Base-by-base conservation (phyloP, 176 grass and related monocot genomes). In the Carex myosuroides region DNA sequence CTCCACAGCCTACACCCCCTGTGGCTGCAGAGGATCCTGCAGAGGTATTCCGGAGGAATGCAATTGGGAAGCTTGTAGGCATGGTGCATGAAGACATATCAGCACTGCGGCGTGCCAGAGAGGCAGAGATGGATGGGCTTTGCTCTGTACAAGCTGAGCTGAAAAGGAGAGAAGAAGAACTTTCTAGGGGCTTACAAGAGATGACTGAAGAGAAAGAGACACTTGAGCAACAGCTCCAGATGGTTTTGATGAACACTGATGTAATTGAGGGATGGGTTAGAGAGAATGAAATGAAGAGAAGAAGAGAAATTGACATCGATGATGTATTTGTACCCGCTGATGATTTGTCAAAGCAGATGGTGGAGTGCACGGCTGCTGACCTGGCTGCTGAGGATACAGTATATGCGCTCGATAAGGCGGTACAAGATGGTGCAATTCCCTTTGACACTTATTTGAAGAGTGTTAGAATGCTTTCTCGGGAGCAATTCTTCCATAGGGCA, bases 401-500 rank as follows among this genome's bases (percentile, higher is more conserved):
- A 61, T 92, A 97, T 8, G 86, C 91, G 0, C 90, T 97, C 0
- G 94, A 97, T 85, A 97, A 92, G 83, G 94, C 94, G 0, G 83
- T 88, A 54, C 94, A 97, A 71, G 94, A 97, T 70, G 94, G 94
- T 2, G 72, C 88, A 0, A 82, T 97, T 53, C 88, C 88, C 1
- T 92, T 92, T 33, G 94, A 97, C 3, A 85, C 78, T 48, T 97
- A 97, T 75, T 81, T 97, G 74, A 92, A 89, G 86, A 91, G 83
- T 16, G 88, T 91, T 44, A 92, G 94, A 0, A 80, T 83, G 3
- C 79, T 94, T 11, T 81, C 87, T 1, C 84, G 94, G 63, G 94
- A 97, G 14, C 94, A 97, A 85, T 97, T 94, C 46, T 97, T 91
- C 73, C 90, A 94, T 24, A 85, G 90, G 0, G 94, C 88, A 6